Evolutionary conservation across 192 early-diverging fungal genomes (phyloP).

Genomic region (Entomortierella parvispora): DNA sequence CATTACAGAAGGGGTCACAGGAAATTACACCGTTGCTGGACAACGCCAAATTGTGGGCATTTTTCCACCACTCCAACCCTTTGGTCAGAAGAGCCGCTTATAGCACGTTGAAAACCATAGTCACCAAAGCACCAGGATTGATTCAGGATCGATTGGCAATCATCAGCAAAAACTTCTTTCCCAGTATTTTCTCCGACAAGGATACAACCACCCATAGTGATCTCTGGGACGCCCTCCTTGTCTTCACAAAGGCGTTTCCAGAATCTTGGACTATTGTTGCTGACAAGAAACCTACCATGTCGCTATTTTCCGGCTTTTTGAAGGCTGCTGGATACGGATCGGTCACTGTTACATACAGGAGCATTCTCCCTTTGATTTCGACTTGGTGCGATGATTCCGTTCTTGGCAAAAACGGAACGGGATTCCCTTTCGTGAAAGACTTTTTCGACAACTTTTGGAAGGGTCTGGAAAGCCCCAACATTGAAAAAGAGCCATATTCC

Average conservation of each 20-base stretch:
- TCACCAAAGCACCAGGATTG: constrained; percentile 57
- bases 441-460: constrained; percentile 74
- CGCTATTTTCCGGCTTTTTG: constrained; percentile 77
- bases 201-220: constrained; percentile 76
- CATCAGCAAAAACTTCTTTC: constrained; percentile 68
- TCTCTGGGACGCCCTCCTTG: constrained; percentile 89
- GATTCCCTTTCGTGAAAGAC: constrained; percentile 59
- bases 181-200: constrained; percentile 77
- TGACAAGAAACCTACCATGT: constrained; percentile 68
- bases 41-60: constrained; percentile 65
- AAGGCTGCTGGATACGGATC: constrained; percentile 72
- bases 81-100: constrained; percentile 70
- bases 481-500: constrained; percentile 57
- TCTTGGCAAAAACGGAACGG: constrained; percentile 45
- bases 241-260: constrained; percentile 78
- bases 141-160: constrained; percentile 57
- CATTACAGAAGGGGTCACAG: constrained; percentile 32
- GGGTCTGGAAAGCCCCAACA: constrained; percentile 56
- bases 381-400: constrained; percentile 39
- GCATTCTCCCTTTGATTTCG: constrained; percentile 76
- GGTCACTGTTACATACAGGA: constrained; percentile 74
- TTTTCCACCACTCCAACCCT: constrained; percentile 54
- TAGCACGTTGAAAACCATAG: constrained; percentile 62
- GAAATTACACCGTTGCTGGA: constrained; percentile 64
- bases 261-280: constrained; percentile 64